Conservation (phyloP, 2,329 filamentous ascomycete species). For the Fusarium sp. region DNA sequence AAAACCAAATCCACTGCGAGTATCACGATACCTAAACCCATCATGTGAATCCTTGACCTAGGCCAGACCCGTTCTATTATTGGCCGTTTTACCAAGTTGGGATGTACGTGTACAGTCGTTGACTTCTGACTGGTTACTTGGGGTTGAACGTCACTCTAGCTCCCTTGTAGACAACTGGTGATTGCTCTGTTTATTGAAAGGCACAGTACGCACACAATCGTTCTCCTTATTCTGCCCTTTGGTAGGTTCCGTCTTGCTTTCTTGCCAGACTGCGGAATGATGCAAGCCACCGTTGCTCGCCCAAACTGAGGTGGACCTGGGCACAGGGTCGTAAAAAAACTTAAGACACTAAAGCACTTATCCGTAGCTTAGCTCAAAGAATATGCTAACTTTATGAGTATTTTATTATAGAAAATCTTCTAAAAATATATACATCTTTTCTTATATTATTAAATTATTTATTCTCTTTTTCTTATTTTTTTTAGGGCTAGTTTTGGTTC, state of each 20-base stretch:
- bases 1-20: not conserved
- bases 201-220: not conserved
- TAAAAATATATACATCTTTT: too few relatives aligned
- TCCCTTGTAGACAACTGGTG: not conserved
- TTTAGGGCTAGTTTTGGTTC: too few relatives aligned
- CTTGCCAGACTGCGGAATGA: not conserved
- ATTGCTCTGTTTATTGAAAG: not conserved
- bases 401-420: too few relatives aligned
- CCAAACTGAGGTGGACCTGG: not conserved
- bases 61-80: not conserved
- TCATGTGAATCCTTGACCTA: not conserved
- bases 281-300: not conserved
- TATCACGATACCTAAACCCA: constrained; percentile 8
- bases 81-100: not conserved
- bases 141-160: not conserved
- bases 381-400: too few relatives aligned
- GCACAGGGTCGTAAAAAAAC: too few relatives aligned
- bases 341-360: too few relatives aligned
- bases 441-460: too few relatives aligned
- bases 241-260: not conserved
- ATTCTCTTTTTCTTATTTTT: too few relatives aligned
- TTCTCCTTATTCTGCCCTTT: not conserved
- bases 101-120: not conserved
- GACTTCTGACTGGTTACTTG: not conserved
- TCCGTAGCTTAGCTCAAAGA: too few relatives aligned